phyloP scores from a whole-genome alignment of 257 asterid genomes.

The Linaria vulgaris region DNA sequence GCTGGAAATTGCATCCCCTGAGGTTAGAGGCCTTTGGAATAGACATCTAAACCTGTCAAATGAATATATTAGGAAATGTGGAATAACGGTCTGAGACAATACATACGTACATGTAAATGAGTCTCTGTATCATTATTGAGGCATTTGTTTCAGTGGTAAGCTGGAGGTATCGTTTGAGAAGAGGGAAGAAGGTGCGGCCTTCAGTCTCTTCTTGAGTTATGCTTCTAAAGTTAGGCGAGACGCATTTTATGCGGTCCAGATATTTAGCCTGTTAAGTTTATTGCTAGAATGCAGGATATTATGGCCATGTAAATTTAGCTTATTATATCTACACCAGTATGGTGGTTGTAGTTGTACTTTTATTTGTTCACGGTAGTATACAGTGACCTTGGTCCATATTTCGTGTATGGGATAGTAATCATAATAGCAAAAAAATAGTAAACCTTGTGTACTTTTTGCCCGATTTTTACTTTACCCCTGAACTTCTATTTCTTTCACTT shows the following conservation, averaged over 20 bases:
- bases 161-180: constrained; percentile 43
- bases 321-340: background rate
- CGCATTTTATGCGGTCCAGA: constrained; percentile 28
- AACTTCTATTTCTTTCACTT: too few species aligned
- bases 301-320: constrained; percentile 7
- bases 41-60: constrained; percentile 69
- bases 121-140: constrained; percentile 3
- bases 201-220: constrained; percentile 66
- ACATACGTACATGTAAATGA: constrained; percentile 14
- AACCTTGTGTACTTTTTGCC: too few species aligned
- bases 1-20: constrained; percentile 64
- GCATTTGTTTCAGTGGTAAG: constrained; percentile 28
- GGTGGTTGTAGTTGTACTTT: too few species aligned
- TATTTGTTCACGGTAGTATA: too few species aligned
- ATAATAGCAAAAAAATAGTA: too few species aligned
- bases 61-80: constrained; percentile 52
- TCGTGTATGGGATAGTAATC: too few species aligned
- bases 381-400: too few species aligned
- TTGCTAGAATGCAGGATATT: constrained; percentile 19
- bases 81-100: constrained; percentile 41
- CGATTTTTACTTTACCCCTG: too few species aligned
- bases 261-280: constrained; percentile 24
- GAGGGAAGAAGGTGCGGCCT: constrained; percentile 93
- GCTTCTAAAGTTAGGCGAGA: constrained; percentile 35
- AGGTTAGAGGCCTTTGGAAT: constrained; percentile 61